phyloP scores from a whole-genome alignment of 164 flowering plant species.

The Brasenia schreberi region DNA sequence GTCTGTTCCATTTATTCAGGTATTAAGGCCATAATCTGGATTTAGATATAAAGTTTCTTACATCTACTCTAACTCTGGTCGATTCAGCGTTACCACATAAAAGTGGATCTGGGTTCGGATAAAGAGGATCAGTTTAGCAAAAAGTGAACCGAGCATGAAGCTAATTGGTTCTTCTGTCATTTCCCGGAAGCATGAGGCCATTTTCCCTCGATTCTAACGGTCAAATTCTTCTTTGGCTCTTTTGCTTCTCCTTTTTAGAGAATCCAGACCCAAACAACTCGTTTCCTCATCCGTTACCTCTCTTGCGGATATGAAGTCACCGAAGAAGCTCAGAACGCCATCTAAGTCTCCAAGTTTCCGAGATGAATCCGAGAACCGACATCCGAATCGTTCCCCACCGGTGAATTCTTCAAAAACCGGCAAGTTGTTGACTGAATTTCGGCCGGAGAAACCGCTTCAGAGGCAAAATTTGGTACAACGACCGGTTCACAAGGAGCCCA shows the following conservation, averaged over 20 bases:
- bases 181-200: background rate
- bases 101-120: too few relatives aligned
- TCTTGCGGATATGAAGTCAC: background rate
- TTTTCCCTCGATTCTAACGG: background rate
- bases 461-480: background rate
- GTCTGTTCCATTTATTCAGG: too few relatives aligned
- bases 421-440: background rate
- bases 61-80: too few relatives aligned
- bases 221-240: background rate
- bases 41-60: too few relatives aligned
- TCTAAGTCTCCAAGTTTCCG: slow-evolving; percentile 3
- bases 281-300: slow-evolving; percentile 12
- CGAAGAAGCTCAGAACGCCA: slow-evolving; percentile 4
- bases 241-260: background rate
- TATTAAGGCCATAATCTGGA: too few relatives aligned
- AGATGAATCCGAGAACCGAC: slow-evolving; percentile 56
- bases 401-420: background rate
- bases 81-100: too few relatives aligned
- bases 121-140: too few relatives aligned
- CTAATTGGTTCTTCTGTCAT: too few relatives aligned
- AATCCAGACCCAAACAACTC: background rate
- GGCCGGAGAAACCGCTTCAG: background rate
- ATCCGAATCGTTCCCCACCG: slow-evolving; percentile 31
- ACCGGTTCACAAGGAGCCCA: background rate
- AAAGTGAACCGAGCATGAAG: too few relatives aligned